Percentiles rank a stretch among this genome's conserved stretches.
phyloP scores from a whole-genome alignment of 768 basidiomycete genomes.

The Russula sp. region DNA sequence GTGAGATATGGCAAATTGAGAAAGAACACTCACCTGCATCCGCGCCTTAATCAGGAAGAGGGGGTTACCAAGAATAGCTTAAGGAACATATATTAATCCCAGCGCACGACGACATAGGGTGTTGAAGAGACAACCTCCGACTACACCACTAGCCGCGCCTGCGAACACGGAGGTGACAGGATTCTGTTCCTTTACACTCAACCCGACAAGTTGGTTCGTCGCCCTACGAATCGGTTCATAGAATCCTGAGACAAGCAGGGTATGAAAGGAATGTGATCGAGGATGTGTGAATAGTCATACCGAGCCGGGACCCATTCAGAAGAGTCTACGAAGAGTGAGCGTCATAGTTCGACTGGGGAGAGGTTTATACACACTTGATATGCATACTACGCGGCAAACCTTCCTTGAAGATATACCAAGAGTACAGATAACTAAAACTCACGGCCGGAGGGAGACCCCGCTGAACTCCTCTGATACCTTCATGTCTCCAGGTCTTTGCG shows the following conservation, averaged over 20 bases:
- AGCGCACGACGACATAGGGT: neutral
- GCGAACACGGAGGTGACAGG: conserved; percentile 75
- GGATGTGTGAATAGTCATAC: conserved; percentile 34
- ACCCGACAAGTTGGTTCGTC: conserved; percentile 65
- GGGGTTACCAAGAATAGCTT: conserved; percentile 79
- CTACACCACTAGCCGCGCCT: conserved; percentile 83
- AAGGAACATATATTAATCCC: neutral
- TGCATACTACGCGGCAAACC: conserved; percentile 52
- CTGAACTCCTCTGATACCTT: conserved; percentile 89
- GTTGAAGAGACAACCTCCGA: conserved; percentile 58
- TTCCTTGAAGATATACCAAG: conserved; percentile 8
- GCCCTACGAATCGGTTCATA: conserved; percentile 84
- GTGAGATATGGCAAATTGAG: neutral
- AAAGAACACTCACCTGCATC: conserved; percentile 64
- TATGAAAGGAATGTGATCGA: neutral
- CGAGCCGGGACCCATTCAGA: conserved; percentile 86
- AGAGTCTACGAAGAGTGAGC: conserved; percentile 53
- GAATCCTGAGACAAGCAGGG: conserved; percentile 54
- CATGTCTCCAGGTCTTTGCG: conserved; percentile 80
- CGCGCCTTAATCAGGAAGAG: conserved; percentile 95
- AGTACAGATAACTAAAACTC: conserved; percentile 29
- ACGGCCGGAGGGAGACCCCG: conserved; percentile 89
- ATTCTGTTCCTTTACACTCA: conserved; percentile 55
- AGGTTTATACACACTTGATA: conserved; percentile 66
- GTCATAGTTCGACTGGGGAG: neutral